Conservation (phyloP, 345 rosid species). For the Pistacia vera region DNA sequence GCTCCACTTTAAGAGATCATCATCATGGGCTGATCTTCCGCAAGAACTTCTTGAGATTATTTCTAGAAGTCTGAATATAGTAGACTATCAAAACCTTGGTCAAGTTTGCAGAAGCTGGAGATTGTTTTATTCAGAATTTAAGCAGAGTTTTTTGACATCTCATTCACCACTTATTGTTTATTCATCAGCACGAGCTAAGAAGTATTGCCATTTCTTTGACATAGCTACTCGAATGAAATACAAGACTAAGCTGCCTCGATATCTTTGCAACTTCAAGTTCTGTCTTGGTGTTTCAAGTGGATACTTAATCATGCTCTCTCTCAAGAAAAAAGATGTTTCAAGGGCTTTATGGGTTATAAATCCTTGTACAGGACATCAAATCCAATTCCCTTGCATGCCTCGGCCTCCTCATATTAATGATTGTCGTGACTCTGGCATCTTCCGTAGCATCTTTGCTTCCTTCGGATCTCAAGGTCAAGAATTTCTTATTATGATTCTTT, state of each 20-base stretch:
- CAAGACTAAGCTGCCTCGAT: background rate
- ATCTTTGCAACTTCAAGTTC: background rate
- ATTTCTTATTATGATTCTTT: background rate
- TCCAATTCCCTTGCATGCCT: background rate
- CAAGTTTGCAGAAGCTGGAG: background rate
- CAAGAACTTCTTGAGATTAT: too few relatives aligned
- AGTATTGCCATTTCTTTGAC: background rate
- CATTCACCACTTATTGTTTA: background rate
- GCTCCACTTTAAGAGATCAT: too few relatives aligned
- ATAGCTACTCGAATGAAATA: background rate
- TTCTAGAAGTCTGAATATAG: too few relatives aligned
- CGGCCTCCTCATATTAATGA: background rate
- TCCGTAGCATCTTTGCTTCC: background rate
- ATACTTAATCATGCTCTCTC: background rate
- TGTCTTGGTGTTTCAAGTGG: background rate
- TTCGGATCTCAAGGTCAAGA: background rate
- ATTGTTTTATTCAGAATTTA: background rate
- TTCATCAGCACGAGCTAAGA: background rate
- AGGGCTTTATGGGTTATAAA: background rate
- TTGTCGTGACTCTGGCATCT: too few relatives aligned
- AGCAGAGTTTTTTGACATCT: background rate
- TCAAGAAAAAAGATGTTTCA: background rate
- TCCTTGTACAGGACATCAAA: background rate
- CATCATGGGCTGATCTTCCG: too few relatives aligned
- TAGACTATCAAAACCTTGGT: too few relatives aligned